phyloP scores from a whole-genome alignment of 208 protist genomes.

The Acanthamoeba pearcei region DNA sequence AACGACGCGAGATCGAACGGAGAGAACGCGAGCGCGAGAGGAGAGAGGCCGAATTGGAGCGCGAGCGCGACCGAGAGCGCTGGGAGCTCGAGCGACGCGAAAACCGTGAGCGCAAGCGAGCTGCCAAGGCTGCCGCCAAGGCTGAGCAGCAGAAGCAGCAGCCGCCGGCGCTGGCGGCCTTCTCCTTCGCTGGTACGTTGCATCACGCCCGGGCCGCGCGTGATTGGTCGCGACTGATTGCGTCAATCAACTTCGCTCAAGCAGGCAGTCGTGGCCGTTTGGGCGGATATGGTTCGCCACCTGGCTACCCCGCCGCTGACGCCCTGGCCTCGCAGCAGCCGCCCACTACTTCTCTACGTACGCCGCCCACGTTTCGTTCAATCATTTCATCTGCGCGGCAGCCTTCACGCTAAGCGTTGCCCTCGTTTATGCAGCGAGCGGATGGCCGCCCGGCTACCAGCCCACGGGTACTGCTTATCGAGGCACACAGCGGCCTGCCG shows the following conservation, averaged over 20 bases:
- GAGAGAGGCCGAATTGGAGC: not conserved
- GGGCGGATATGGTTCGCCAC: not conserved
- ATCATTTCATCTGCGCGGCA: too few relatives aligned
- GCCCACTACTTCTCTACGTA: not conserved
- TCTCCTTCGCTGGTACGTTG: not conserved
- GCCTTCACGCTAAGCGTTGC: too few relatives aligned
- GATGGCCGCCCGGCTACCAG: too few relatives aligned
- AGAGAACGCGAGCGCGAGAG: not conserved
- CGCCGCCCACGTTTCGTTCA: too few relatives aligned
- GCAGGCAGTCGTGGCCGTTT: not conserved
- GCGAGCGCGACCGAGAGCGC: not conserved
- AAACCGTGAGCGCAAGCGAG: not conserved
- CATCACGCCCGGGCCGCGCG: too few relatives aligned
- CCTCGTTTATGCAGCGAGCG: too few relatives aligned
- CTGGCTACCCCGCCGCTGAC: not conserved
- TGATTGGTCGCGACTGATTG: too few relatives aligned
- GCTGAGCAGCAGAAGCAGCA: not conserved
- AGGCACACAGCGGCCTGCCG: too few relatives aligned
- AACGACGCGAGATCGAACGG: not conserved
- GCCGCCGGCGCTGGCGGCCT: not conserved
- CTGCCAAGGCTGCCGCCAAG: not conserved
- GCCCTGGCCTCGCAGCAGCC: not conserved
- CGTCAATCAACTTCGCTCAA: not conserved
- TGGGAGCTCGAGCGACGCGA: not conserved
- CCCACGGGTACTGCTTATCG: too few relatives aligned